Evolutionary conservation across 768 basidiomycete species (phyloP), one percentile per base, ranked within the genome.

Genomic region (Hygrocybe coccinea): DNA sequence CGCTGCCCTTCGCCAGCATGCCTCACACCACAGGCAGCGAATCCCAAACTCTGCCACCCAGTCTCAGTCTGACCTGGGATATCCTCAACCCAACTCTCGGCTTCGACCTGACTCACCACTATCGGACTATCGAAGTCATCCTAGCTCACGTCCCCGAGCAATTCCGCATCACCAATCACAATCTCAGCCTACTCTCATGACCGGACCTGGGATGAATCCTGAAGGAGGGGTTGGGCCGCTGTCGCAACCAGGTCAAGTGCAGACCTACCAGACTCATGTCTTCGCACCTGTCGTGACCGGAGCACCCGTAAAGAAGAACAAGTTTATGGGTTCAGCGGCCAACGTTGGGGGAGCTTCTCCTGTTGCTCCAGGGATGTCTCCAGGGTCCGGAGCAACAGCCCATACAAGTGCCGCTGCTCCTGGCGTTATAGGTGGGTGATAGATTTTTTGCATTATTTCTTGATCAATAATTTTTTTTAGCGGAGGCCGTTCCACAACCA

Each of bases 231-330:
- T 54, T 10, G 61, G 63, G 50, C 64, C 55, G 60, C 67, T 59
- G 33, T 63, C 25, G 29, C 68, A 64, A 49, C 64, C 63, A 25
- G 68, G 64, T 22, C 71, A 72, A 60, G 62, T 65, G 25, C 69
- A 70, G 52, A 66, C 70, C 39, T 82, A 82, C 56, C 82, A 84
- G 58, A 85, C 82, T 0, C 86, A 87, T 64, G 80, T 86, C 11
- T 89, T 89, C 62, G 84, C 86, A 6, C 84, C 86, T 2, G 81
- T 83, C 3, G 84, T 87, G 6, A 88, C 82, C 0, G 87, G 87
- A 54, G 85, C 87, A 2, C 85, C 86, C 2, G 77, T 76, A 15
- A 87, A 87, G 72, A 86, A 86, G 71, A 67, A 69, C 35, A 85
- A 87, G 67, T 79, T 71, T 33, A 41, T 70, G 1, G 65, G 67